phyloP scores from a whole-genome alignment of 176 grass and related monocot species.

The Saccharum spontaneum region DNA sequence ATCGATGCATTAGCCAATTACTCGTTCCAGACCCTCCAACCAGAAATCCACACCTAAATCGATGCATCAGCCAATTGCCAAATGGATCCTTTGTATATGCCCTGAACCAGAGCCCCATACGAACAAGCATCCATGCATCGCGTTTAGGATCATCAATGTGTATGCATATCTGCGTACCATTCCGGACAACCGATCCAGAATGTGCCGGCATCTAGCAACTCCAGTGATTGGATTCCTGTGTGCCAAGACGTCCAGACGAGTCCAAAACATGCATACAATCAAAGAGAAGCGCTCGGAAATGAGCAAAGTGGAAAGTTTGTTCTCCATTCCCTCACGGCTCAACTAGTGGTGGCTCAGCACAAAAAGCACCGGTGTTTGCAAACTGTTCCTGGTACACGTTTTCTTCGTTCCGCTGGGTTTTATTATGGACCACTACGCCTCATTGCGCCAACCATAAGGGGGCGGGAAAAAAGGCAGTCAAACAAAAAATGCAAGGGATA shows the following conservation, averaged over 20 bases:
- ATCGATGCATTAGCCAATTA: neutral
- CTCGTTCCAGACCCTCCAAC: neutral
- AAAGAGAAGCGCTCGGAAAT: neutral
- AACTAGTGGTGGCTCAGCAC: neutral
- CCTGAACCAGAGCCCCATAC: neutral
- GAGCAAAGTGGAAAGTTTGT: neutral
- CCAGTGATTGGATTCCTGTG: neutral
- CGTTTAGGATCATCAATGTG: neutral
- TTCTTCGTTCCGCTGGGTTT: constrained; percentile 28
- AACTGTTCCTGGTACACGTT: constrained; percentile 26
- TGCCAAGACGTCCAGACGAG: neutral
- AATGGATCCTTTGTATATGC: neutral
- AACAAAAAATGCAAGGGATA: constrained; percentile 32
- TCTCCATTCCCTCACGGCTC: constrained; percentile 12
- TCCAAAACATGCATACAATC: neutral
- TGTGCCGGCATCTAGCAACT: too few species aligned
- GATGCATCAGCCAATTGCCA: too few species aligned
- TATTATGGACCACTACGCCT: constrained; percentile 32
- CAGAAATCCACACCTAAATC: neutral
- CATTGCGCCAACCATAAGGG: neutral
- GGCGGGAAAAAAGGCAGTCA: neutral
- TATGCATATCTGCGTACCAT: neutral
- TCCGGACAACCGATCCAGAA: neutral
- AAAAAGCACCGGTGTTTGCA: constrained; percentile 6
- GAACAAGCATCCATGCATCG: neutral